These are phyloP conservation scores for Lodderomyces theae DNA, from an alignment of 1,139 yeast species.

Conservation along the genomic window DNA sequence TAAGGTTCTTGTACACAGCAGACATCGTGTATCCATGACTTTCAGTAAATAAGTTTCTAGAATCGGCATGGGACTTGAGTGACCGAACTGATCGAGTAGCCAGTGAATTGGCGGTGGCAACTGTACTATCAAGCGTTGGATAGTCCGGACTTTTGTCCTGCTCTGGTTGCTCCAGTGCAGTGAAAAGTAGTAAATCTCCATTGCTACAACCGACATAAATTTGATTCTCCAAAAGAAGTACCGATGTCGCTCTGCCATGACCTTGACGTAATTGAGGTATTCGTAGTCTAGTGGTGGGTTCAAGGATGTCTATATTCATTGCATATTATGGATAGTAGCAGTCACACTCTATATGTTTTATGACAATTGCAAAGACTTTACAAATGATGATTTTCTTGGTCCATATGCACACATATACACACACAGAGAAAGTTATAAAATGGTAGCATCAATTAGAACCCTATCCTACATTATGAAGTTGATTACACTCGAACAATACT, in stretches of 20 bases:
- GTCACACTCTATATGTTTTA: background rate
- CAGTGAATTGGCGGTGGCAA: slow-evolving; percentile 4
- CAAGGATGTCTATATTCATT: slow-evolving; percentile 33
- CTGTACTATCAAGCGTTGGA: slow-evolving; percentile 3
- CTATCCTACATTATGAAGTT: slow-evolving; percentile 46
- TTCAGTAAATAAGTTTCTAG: slow-evolving; percentile 13
- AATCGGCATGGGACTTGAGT: slow-evolving; percentile 28
- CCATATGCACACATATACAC: too few species aligned
- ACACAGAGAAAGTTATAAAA: background rate
- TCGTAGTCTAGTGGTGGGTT: slow-evolving; percentile 30
- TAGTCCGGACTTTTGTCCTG: background rate
- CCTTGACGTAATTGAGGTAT: slow-evolving; percentile 17
- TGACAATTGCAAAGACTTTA: background rate
- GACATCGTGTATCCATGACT: slow-evolving; percentile 9
- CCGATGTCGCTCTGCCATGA: slow-evolving; percentile 23
- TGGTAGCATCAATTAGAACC: background rate
- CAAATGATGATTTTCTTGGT: too few species aligned
- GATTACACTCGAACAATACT: slow-evolving; percentile 83
- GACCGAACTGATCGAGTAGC: slow-evolving; percentile 11
- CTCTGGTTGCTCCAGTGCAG: background rate
- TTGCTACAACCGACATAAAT: slow-evolving; percentile 35
- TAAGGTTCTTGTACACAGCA: slow-evolving; percentile 23
- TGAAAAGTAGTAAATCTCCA: slow-evolving; percentile 29
- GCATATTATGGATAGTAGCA: slow-evolving; percentile 15
- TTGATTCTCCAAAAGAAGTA: slow-evolving; percentile 19